phyloP scores from a whole-genome alignment of 495 filamentous ascomycete species.

The Penicillium atrosanguineum region DNA sequence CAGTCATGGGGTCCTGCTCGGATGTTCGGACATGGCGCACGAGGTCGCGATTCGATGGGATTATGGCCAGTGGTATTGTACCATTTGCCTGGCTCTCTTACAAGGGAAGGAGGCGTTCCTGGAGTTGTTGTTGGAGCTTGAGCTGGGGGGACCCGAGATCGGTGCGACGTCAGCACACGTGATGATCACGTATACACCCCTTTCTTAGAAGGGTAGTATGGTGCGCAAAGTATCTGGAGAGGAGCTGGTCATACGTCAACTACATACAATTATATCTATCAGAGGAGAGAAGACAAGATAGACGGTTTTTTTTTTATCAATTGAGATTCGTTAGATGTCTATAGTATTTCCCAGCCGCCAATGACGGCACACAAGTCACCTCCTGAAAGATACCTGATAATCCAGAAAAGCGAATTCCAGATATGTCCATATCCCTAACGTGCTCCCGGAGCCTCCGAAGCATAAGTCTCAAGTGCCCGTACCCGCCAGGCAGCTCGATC shows the following conservation, averaged over 20 bases:
- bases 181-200: constrained; percentile 1
- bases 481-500: constrained; percentile 21
- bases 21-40: not conserved
- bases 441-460: not conserved
- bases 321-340: constrained; percentile 23
- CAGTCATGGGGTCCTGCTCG: constrained; percentile 3
- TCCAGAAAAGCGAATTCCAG: constrained; percentile 12
- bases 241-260: not conserved
- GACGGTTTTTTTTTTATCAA: not conserved
- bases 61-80: not conserved
- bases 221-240: too few relatives aligned
- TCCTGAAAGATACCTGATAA: constrained; percentile 19
- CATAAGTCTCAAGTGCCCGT: constrained; percentile 18
- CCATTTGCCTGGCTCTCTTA: not conserved
- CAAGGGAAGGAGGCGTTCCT: not conserved
- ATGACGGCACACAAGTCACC: constrained; percentile 3
- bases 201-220: too few relatives aligned
- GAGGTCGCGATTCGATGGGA: not conserved
- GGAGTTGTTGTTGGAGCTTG: not conserved
- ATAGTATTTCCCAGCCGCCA: constrained; percentile 12
- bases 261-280: not conserved
- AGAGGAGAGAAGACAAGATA: not conserved
- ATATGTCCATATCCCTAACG: constrained; percentile 5
- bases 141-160: not conserved
- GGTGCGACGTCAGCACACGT: constrained; percentile 11